Conservation (phyloP, 495 filamentous ascomycete species). For the Lepidopterella palustris region DNA sequence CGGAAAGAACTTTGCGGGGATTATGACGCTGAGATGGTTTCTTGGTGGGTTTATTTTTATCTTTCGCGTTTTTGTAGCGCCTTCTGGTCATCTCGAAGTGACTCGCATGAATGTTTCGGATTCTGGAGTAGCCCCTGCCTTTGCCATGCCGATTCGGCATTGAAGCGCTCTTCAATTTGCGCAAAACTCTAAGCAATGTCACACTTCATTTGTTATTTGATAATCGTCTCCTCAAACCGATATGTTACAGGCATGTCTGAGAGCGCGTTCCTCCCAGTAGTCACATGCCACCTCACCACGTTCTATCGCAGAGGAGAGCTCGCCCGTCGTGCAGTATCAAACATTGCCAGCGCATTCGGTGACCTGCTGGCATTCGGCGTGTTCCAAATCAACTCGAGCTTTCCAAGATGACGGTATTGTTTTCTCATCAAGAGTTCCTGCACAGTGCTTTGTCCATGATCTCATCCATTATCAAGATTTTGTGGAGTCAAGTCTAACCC, state of each 20-base stretch:
- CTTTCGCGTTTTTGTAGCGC: not conserved
- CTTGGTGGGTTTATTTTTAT: conserved; percentile 15
- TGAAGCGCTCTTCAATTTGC: no score
- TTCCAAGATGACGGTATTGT: conserved; percentile 64
- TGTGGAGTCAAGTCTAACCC: not conserved
- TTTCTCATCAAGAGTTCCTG: conserved; percentile 67
- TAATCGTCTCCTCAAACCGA: conserved; percentile 5
- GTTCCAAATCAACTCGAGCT: conserved; percentile 58
- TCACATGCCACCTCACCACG: conserved; percentile 38
- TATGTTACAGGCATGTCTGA: conserved; percentile 58
- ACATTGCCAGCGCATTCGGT: conserved; percentile 66
- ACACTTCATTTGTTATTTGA: not conserved
- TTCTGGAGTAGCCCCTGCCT: no score
- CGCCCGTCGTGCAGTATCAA: conserved; percentile 65
- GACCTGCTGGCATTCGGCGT: conserved; percentile 70
- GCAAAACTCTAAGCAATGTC: no score
- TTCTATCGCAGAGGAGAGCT: conserved; percentile 76
- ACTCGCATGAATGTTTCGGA: no score
- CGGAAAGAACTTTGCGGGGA: conserved; percentile 56
- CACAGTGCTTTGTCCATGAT: conserved; percentile 47
- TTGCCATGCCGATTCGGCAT: no score
- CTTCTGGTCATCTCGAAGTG: no score
- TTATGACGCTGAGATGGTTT: conserved; percentile 48
- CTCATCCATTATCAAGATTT: not conserved
- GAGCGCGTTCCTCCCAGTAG: conserved; percentile 67